A percentile compares a stretch with the other conserved stretches of the same genome.
Conservation (phyloP, 129 eudicot species). For the Artemisia annua region DNA sequence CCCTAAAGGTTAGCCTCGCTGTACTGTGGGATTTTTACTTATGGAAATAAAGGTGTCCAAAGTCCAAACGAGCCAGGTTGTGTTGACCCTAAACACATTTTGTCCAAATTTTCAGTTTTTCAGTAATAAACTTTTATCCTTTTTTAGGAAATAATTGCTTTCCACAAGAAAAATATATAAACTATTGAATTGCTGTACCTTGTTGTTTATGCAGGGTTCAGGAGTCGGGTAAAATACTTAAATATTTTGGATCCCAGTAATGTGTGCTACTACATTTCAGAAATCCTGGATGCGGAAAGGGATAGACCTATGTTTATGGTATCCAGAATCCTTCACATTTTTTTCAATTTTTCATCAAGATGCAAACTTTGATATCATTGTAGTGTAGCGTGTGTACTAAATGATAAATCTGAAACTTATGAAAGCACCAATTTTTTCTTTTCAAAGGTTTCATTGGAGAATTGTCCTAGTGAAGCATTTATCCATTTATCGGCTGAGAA, state of each 20-base stretch:
- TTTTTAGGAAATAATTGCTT: not conserved
- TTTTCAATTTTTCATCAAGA: not conserved
- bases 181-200: not conserved
- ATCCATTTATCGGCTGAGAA: slow-evolving; percentile 58
- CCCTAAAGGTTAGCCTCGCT: slow-evolving; percentile 68
- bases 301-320: slow-evolving; percentile 91
- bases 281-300: slow-evolving; percentile 74
- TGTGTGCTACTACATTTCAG: slow-evolving; percentile 71
- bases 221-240: slow-evolving; percentile 80
- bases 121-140: not conserved
- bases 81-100: not conserved
- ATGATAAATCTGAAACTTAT: not conserved
- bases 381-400: not conserved
- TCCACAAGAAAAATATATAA: not conserved
- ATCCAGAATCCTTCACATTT: slow-evolving; percentile 7
- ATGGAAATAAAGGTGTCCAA: slow-evolving; percentile 2
- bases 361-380: not conserved
- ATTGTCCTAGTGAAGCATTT: slow-evolving; percentile 68
- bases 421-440: not conserved
- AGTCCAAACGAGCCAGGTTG: not conserved
- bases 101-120: not conserved
- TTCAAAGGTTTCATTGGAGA: slow-evolving; percentile 67
- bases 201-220: slow-evolving; percentile 60
- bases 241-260: slow-evolving; percentile 64
- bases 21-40: not conserved